These are phyloP conservation scores for Penicillium riverlandense DNA, from an alignment of 495 filamentous ascomycete species.

Conservation along the genomic window DNA sequence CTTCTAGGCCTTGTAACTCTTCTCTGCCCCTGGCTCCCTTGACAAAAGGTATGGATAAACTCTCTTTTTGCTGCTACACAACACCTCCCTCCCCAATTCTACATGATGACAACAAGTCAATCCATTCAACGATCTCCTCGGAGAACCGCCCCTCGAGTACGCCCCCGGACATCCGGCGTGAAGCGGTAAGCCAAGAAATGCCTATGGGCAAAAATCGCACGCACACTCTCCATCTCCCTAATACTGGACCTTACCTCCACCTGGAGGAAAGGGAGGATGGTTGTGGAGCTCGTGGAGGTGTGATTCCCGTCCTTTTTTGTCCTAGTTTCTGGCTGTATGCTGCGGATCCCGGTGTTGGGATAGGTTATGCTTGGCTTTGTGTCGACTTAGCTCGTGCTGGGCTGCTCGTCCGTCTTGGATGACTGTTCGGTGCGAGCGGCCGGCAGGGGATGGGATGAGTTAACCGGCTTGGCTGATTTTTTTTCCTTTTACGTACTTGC, in stretches of 20 bases:
- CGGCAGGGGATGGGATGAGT: slow-evolving; percentile 55
- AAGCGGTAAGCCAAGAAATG: slow-evolving; percentile 9
- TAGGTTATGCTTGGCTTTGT: slow-evolving; percentile 43
- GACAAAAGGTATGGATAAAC: slow-evolving; percentile 6
- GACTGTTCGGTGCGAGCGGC: slow-evolving; percentile 30
- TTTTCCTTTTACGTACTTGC: slow-evolving; percentile 4
- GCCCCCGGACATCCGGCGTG: slow-evolving; percentile 7
- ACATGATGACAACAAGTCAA: slow-evolving; percentile 94
- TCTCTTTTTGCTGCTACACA: slow-evolving; percentile 1
- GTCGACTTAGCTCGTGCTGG: slow-evolving; percentile 19
- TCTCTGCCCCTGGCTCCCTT: too few relatives aligned
- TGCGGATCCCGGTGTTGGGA: slow-evolving; percentile 18
- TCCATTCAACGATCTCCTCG: slow-evolving; percentile 93
- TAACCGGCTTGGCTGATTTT: slow-evolving; percentile 58
- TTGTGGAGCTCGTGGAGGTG: slow-evolving; percentile 68
- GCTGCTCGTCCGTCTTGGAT: slow-evolving; percentile 50
- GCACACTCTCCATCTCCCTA: slow-evolving; percentile 28
- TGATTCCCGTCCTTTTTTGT: slow-evolving; percentile 20
- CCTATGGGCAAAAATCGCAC: too few relatives aligned
- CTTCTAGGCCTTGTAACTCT: not conserved
- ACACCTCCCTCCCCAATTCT: slow-evolving; percentile 16
- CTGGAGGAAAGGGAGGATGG: slow-evolving; percentile 56
- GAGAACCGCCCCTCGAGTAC: slow-evolving; percentile 49
- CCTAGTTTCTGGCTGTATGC: slow-evolving; percentile 8
- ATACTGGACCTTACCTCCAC: slow-evolving; percentile 57